Percentiles rank a stretch among this genome's conserved stretches.
Evolutionary conservation across 352 stramenopile species (phyloP).

Genomic region (Phytopythium delawarense): DNA sequence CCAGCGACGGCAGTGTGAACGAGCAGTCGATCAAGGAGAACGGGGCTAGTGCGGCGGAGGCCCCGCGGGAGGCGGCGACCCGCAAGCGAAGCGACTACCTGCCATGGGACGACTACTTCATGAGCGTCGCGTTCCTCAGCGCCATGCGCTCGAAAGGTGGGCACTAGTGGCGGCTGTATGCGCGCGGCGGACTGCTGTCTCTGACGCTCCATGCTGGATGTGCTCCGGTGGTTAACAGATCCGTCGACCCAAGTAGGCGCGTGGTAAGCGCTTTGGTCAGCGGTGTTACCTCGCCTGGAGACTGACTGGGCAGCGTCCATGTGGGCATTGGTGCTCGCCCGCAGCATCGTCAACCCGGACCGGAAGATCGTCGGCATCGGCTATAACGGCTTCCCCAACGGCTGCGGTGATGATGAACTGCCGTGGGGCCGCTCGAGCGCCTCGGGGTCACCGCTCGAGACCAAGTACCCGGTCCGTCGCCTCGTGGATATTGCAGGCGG

Average conservation of each 20-base stretch:
- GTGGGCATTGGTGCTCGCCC: not conserved
- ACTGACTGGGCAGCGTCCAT: not conserved
- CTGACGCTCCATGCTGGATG: slow-evolving; percentile 5
- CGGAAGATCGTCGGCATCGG: slow-evolving; percentile 98
- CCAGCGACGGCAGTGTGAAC: not conserved
- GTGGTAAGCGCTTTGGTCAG: slow-evolving; percentile 46
- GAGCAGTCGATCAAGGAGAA: not conserved
- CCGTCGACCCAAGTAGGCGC: slow-evolving; percentile 97
- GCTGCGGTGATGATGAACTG: slow-evolving; percentile 93
- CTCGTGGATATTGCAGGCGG: not conserved
- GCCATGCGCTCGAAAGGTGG: slow-evolving; percentile 97
- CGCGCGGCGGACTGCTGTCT: not conserved
- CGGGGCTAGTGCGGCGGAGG: not conserved
- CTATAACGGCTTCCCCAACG: slow-evolving; percentile 98
- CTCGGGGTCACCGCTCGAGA: slow-evolving; percentile 85
- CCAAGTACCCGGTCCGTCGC: slow-evolving; percentile 88
- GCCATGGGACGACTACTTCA: slow-evolving; percentile 99
- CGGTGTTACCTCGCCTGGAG: not conserved
- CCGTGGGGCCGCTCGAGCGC: slow-evolving; percentile 88
- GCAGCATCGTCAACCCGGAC: slow-evolving; percentile 92
- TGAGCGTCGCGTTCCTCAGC: slow-evolving; percentile 98
- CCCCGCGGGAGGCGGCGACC: not conserved
- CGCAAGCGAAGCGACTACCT: slow-evolving; percentile 90
- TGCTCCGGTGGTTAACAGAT: slow-evolving; percentile 37
- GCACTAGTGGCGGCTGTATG: not conserved